phyloP scores from a whole-genome alignment of 495 filamentous ascomycete species.

The Penicillium alfredii region DNA sequence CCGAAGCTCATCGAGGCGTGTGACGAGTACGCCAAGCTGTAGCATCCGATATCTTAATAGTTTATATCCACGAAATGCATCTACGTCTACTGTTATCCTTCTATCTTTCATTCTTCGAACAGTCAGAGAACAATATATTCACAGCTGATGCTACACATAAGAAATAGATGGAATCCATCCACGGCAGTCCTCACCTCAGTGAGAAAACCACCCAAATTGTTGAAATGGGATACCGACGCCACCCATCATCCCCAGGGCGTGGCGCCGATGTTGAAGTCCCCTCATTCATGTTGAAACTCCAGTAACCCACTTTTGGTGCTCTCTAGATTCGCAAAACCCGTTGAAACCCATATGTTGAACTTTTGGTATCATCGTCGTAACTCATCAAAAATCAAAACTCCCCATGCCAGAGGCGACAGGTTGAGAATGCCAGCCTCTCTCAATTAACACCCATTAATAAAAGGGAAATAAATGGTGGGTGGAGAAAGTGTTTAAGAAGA shows the following conservation, averaged over 20 bases:
- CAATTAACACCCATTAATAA: constrained; percentile 30
- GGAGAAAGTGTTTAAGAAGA: constrained; percentile 41
- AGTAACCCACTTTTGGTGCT: constrained; percentile 42
- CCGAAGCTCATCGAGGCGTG: constrained; percentile 13
- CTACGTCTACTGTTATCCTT: no score
- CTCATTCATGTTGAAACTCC: constrained; percentile 52
- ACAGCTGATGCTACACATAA: constrained; percentile 28
- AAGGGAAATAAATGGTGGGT: constrained; percentile 13
- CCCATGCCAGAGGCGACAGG: constrained; percentile 35
- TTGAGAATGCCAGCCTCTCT: constrained; percentile 38
- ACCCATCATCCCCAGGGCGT: constrained; percentile 35
- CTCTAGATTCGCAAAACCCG: constrained; percentile 38
- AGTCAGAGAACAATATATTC: constrained; percentile 16
- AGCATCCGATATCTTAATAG: no score
- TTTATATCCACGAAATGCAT: no score
- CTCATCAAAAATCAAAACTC: constrained; percentile 37
- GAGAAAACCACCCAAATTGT: no score
- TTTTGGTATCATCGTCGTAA: constrained; percentile 50
- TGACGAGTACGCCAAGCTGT: constrained; percentile 12
- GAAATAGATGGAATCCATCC: constrained; percentile 20
- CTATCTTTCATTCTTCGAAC: no score
- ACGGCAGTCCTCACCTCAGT: no score
- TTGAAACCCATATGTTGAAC: constrained; percentile 46
- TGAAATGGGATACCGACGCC: no score
- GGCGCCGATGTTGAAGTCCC: constrained; percentile 57